These are phyloP conservation scores for Oryza australiensis DNA, from an alignment of 176 grass and related monocot genomes.

Conservation along the genomic window DNA sequence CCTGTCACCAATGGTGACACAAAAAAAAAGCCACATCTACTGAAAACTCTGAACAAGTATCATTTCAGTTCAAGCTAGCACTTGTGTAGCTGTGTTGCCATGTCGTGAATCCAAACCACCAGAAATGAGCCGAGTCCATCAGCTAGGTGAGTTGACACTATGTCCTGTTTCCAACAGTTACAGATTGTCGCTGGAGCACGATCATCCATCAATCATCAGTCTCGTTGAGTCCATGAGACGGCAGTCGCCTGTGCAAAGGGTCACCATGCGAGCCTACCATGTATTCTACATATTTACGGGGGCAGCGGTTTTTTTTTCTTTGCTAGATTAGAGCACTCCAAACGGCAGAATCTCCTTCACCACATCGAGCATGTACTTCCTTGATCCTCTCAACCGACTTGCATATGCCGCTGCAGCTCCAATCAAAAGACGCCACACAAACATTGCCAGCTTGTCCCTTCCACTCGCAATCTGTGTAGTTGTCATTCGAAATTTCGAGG, in stretches of 20 bases:
- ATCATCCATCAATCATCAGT: not conserved
- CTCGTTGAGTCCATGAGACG: not conserved
- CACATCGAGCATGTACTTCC: conserved; percentile 63
- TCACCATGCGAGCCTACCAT: not conserved
- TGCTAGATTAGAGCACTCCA: conserved; percentile 71
- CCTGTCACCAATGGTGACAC: not conserved
- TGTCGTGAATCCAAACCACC: not conserved
- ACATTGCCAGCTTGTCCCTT: conserved; percentile 78
- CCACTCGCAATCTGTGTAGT: conserved; percentile 72
- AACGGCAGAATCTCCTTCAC: conserved; percentile 69
- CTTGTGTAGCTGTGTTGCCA: not conserved
- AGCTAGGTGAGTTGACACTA: not conserved
- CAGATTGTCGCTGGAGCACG: conserved; percentile 5
- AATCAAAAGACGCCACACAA: conserved; percentile 77
- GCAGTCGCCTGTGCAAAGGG: not conserved
- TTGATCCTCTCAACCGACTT: conserved; percentile 78
- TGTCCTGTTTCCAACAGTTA: not conserved
- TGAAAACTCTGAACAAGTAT: conserved; percentile 7
- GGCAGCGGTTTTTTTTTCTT: not conserved
- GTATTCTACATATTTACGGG: conserved; percentile 41
- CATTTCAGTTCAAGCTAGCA: conserved; percentile 10
- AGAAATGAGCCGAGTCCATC: conserved; percentile 19
- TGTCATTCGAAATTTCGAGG: not conserved
- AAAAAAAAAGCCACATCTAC: conserved; percentile 17
- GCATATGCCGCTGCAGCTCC: conserved; percentile 89